A percentile compares a stretch with the other conserved stretches of the same genome.
phyloP scores from a whole-genome alignment of 2,329 filamentous ascomycete genomes.

The Fusarium begoniae region DNA sequence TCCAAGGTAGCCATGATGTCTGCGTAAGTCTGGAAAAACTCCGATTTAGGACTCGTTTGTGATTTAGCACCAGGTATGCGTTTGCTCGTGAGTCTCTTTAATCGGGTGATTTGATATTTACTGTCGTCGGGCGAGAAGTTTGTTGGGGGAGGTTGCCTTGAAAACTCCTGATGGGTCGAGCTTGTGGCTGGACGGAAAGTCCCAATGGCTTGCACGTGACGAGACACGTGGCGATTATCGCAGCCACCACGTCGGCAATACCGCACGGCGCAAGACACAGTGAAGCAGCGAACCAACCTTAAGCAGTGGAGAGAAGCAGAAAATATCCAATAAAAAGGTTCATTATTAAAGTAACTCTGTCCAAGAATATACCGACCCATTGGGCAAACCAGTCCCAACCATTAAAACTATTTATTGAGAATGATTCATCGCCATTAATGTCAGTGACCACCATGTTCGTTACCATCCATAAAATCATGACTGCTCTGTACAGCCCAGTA shows the following conservation, averaged over 20 bases:
- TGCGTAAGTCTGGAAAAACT: slow-evolving; percentile 21
- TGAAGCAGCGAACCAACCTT: neutral
- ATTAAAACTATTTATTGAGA: slow-evolving; percentile 40
- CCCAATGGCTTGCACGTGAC: slow-evolving; percentile 31
- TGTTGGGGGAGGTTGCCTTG: slow-evolving; percentile 31
- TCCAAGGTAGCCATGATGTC: slow-evolving; percentile 65
- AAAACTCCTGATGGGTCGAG: slow-evolving; percentile 32
- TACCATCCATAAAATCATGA: slow-evolving; percentile 42
- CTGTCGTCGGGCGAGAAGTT: slow-evolving; percentile 6
- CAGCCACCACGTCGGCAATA: slow-evolving; percentile 10
- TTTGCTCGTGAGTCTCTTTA: slow-evolving; percentile 13
- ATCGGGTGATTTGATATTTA: slow-evolving; percentile 16
- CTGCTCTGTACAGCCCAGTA: slow-evolving; percentile 29
- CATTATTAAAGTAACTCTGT: slow-evolving; percentile 34
- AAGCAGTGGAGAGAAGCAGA: neutral
- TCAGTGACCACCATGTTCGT: slow-evolving; percentile 39
- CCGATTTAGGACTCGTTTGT: slow-evolving; percentile 8
- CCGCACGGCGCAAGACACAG: neutral
- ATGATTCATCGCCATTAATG: slow-evolving; percentile 37
- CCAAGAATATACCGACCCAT: slow-evolving; percentile 27
- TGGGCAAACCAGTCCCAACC: slow-evolving; percentile 34
- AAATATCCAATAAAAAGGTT: slow-evolving; percentile 1
- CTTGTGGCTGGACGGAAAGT: slow-evolving; percentile 30
- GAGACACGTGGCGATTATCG: slow-evolving; percentile 26
- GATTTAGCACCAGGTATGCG: neutral